Base-by-base conservation (phyloP, 192 early-diverging fungal species). In the Gonapodya sp. region DNA sequence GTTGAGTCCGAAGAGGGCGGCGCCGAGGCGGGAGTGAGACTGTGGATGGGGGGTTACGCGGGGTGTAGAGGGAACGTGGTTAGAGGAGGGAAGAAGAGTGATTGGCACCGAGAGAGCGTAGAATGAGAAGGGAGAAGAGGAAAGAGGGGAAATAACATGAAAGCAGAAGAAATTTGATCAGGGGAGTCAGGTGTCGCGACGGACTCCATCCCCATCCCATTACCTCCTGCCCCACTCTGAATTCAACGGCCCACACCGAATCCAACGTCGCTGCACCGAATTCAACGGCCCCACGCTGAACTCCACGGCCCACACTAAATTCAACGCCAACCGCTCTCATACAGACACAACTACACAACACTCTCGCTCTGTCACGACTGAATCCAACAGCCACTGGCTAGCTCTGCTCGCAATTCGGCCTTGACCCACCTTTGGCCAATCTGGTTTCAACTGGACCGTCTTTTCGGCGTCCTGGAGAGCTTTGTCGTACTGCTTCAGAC, bases 381-480 rank as follows among this genome's bases (percentile, higher is more conserved):
- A n/a, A n/a, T n/a, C n/a, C n/a, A n/a, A n/a, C n/a, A n/a, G n/a
- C n/a, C n/a, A n/a, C n/a, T n/a, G n/a, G n/a, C n/a, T n/a, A n/a
- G n/a, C n/a, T n/a, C n/a, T n/a, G n/a, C n/a, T n/a, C 37, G 34
- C 31, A 34, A 30, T 79, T n/a, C n/a, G n/a, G n/a, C n/a, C n/a
- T n/a, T n/a, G n/a, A n/a, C 81, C 1, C 34, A 89, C 87, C 90
- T 96, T 96, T 83, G 94, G 84, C 95, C 95, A 96, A 84, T 92
- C 88, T 34, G 91, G 88, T 85, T 94, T 96, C 35, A 96, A 72
- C 82, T 92, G 86, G 18, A 95, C 87, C 31, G 95, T 94, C 87
- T 95, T 94, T 36, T 95, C 91, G 35, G 93, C 96, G 84, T 96
- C 95, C 80, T 88, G 83, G 46, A 95, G 86, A 0, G 96, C 96